Conservation (phyloP, 2,329 filamentous ascomycete genomes). For the Arthrobotrys megalospora region DNA sequence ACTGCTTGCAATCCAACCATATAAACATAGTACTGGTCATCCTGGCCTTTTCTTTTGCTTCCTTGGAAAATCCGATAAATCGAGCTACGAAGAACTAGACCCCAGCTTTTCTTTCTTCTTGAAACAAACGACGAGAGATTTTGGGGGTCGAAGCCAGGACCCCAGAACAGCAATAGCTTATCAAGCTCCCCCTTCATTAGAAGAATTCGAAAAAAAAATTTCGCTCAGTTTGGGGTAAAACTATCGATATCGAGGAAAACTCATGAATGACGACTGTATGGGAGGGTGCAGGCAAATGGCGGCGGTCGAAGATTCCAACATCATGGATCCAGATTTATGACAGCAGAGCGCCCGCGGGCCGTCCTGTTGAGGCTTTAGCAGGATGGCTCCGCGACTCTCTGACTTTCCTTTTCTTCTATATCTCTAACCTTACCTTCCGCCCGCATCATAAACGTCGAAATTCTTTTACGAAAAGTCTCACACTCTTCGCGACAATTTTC, state of each 20-base stretch:
- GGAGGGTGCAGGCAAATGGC: slow-evolving; percentile 32
- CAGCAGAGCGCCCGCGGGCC: slow-evolving; percentile 15
- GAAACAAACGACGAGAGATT: slow-evolving; percentile 29
- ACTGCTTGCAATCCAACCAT: slow-evolving; percentile 24
- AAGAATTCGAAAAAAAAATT: slow-evolving; percentile 11
- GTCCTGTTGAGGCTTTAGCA: slow-evolving; percentile 4
- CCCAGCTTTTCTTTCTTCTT: slow-evolving; percentile 29
- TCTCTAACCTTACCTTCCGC: slow-evolving; percentile 17
- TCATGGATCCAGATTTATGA: slow-evolving; percentile 56
- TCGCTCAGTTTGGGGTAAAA: slow-evolving; percentile 9
- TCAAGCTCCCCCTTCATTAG: slow-evolving; percentile 19
- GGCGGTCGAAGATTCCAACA: slow-evolving; percentile 11
- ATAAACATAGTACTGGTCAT: slow-evolving; percentile 20
- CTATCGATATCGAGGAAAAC: slow-evolving; percentile 28
- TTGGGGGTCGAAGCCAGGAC: slow-evolving; percentile 18
- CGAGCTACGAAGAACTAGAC: slow-evolving; percentile 17
- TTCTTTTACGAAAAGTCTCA: slow-evolving; percentile 27
- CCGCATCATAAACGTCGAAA: background rate
- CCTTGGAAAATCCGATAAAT: slow-evolving; percentile 11
- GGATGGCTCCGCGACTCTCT: slow-evolving; percentile 38
- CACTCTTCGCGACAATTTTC: slow-evolving; percentile 20
- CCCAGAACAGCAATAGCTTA: slow-evolving; percentile 22
- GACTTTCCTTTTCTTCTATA: slow-evolving; percentile 31
- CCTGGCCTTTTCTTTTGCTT: slow-evolving; percentile 26
- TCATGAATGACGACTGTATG: slow-evolving; percentile 58